Percentiles rank a stretch among this genome's conserved stretches.
Conservation (phyloP, 225 moss, liverwort and hornwort genomes). For the Physcomitrium patens region DNA sequence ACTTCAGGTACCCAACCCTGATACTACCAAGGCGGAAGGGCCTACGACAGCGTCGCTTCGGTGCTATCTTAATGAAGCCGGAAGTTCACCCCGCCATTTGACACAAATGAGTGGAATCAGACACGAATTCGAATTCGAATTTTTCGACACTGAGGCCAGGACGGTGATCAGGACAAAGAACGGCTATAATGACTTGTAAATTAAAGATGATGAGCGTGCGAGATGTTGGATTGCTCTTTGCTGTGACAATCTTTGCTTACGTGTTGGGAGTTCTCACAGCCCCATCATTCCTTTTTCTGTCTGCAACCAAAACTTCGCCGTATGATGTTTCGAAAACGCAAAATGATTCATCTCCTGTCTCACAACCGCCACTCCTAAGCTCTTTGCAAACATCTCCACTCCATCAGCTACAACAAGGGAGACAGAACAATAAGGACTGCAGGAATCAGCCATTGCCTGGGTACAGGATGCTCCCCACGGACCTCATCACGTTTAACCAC, state of each 20-base stretch:
- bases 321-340: not conserved
- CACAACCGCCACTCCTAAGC: not conserved
- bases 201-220: slow-evolving; percentile 31
- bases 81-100: not conserved
- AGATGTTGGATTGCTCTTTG: slow-evolving; percentile 35
- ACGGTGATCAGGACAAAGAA: not conserved
- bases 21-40: not conserved
- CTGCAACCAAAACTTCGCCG: slow-evolving; percentile 16
- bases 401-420: not conserved
- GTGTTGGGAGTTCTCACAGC: slow-evolving; percentile 56
- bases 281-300: slow-evolving; percentile 32
- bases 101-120: not conserved
- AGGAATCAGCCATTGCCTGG: slow-evolving; percentile 31
- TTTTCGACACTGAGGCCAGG: slow-evolving; percentile 16
- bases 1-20: too few species aligned
- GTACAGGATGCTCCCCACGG: slow-evolving; percentile 42
- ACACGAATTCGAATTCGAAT: not conserved
- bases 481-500: slow-evolving; percentile 57
- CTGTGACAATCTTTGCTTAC: slow-evolving; percentile 48
- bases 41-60: not conserved
- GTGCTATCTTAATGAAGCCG: not conserved
- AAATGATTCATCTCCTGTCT: not conserved
- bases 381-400: too few species aligned
- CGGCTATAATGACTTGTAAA: slow-evolving; percentile 35
- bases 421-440: slow-evolving; percentile 12